phyloP scores from a whole-genome alignment of 495 filamentous ascomycete genomes.

The Rostrohypoxylon terebratum region DNA sequence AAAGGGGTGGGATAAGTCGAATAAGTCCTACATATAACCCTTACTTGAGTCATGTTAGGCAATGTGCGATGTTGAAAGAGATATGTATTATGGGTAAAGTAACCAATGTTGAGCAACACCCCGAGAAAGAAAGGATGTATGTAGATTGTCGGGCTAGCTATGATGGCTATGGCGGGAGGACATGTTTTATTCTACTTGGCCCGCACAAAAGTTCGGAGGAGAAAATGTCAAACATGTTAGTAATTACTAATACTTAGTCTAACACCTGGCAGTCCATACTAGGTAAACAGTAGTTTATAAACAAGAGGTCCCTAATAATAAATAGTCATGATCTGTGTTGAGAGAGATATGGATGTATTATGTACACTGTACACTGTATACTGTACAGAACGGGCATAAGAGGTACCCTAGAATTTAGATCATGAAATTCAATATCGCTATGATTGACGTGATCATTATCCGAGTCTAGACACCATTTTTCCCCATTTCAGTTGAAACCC shows the following conservation, averaged over 20 bases:
- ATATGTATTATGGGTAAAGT: slow-evolving; percentile 28
- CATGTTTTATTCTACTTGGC: background rate
- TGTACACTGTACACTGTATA: too few relatives aligned
- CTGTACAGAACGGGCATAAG: too few relatives aligned
- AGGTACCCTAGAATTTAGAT: too few relatives aligned
- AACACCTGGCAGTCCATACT: too few relatives aligned
- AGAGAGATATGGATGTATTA: background rate
- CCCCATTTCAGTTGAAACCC: background rate
- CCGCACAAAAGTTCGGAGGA: background rate
- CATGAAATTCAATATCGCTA: background rate
- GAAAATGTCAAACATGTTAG: slow-evolving; percentile 6
- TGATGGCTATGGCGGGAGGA: background rate
- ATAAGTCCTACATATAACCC: background rate
- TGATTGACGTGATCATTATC: background rate
- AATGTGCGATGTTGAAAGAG: slow-evolving; percentile 16
- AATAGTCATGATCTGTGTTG: background rate
- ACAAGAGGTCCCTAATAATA: too few relatives aligned
- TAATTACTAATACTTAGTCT: too few relatives aligned
- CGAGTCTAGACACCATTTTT: background rate
- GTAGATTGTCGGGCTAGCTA: background rate
- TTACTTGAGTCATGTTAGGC: slow-evolving; percentile 12
- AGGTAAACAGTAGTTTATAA: background rate
- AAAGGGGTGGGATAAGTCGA: background rate
- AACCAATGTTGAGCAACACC: slow-evolving; percentile 8
- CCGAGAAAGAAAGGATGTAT: background rate